These are phyloP conservation scores for Xylaria sp. DNA, from an alignment of 2,329 filamentous ascomycete species.

Conservation along the genomic window DNA sequence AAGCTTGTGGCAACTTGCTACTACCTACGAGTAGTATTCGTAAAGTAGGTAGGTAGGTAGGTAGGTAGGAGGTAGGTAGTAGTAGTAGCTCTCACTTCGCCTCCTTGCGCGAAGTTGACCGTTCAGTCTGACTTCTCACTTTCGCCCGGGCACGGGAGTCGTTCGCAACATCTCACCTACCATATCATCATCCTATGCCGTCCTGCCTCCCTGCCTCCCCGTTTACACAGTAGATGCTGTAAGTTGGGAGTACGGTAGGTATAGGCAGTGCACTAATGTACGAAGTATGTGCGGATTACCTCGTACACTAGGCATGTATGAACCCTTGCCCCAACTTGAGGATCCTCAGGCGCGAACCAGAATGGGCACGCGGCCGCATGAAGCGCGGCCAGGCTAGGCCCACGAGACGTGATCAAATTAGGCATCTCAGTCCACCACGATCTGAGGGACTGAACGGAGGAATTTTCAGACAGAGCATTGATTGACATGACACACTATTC, in stretches of 20 bases:
- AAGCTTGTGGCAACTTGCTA: not conserved
- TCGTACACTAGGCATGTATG: slow-evolving; percentile 8
- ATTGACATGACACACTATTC: slow-evolving; percentile 11
- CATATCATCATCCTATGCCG: not conserved
- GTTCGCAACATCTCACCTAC: not conserved
- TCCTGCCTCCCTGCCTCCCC: too few species aligned
- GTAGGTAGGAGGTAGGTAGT: not conserved
- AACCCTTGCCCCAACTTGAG: slow-evolving; percentile 15
- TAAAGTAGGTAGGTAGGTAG: not conserved
- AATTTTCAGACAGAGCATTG: slow-evolving; percentile 3
- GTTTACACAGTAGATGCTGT: not conserved
- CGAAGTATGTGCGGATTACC: not conserved
- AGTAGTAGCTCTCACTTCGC: too few species aligned
- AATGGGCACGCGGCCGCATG: slow-evolving; percentile 31
- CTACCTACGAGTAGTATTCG: not conserved
- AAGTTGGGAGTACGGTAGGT: not conserved
- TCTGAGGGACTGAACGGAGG: slow-evolving; percentile 20
- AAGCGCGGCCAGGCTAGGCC: slow-evolving; percentile 26
- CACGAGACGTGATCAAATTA: slow-evolving; percentile 28
- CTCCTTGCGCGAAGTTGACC: not conserved
- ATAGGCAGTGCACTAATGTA: not conserved
- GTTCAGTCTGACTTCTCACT: not conserved
- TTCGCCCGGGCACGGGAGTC: not conserved
- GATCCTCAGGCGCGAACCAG: slow-evolving; percentile 30
- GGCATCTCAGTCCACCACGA: slow-evolving; percentile 25